Conservation (phyloP, 768 basidiomycete species). For the Boletus edulis region DNA sequence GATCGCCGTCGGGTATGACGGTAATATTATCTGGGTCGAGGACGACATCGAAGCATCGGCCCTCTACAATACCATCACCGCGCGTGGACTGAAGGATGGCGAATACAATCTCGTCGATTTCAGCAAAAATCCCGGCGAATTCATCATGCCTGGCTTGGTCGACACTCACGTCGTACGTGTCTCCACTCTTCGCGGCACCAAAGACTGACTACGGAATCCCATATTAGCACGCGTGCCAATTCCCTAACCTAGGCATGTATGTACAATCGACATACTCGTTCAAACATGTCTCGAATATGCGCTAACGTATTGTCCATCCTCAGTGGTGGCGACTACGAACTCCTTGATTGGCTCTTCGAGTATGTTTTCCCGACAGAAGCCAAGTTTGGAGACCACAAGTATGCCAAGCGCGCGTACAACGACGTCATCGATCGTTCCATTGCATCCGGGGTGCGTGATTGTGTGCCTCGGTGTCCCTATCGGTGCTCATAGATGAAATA, state of each 20-base stretch:
- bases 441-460: slow-evolving; percentile 62
- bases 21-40: slow-evolving; percentile 70
- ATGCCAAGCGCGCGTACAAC: slow-evolving; percentile 65
- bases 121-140: slow-evolving; percentile 46
- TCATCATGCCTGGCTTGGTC: slow-evolving; percentile 82
- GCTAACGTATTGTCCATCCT: background rate
- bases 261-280: background rate
- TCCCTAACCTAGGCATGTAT: slow-evolving; percentile 37
- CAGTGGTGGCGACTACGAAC: slow-evolving; percentile 78
- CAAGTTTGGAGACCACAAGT: slow-evolving; percentile 61
- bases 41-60: slow-evolving; percentile 49
- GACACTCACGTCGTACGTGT: slow-evolving; percentile 84
- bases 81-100: slow-evolving; percentile 45
- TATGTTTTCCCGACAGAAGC: slow-evolving; percentile 86
- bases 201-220: background rate
- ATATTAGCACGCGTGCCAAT: slow-evolving; percentile 35
- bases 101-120: slow-evolving; percentile 33
- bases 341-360: slow-evolving; percentile 80
- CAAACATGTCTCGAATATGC: background rate
- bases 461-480: background rate
- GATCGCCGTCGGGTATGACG: slow-evolving; percentile 47
- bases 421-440: slow-evolving; percentile 68
- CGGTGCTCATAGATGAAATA: slow-evolving; percentile 6
- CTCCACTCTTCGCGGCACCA: background rate
- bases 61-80: slow-evolving; percentile 50